Evolutionary conservation across 495 filamentous ascomycete genomes (phyloP), one percentile per base, ranked within the genome.

Genomic region (Hyaloscypha variabilis): DNA sequence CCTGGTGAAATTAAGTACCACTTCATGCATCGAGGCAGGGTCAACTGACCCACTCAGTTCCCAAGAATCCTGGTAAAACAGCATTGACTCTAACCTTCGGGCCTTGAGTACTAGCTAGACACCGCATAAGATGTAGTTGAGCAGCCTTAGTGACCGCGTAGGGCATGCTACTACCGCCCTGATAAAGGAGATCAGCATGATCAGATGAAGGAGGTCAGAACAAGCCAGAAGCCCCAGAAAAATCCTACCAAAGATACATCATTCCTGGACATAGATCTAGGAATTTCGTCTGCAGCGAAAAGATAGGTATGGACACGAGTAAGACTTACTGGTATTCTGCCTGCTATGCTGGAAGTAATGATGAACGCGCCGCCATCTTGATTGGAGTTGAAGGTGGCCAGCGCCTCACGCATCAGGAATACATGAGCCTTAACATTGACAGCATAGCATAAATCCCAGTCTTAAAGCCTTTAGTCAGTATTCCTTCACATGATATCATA

Each of bases 401-500:
- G 67, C 26, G 88, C 89, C 31, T 79, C 83, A 61, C 85, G 84
- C 70, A 91, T 79, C 19, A 91, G 81, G 54, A 86, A 80, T 54
- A 88, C 64, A 51, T 87, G 83, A 21, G 83, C 85, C 75, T 91
- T 91, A 66, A 90, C 87, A 69, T 93, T 91, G 62, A 87, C 79
- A 8, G 83, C 78, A 82, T 83, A 92, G 75, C 87, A 90, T 82
- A 83, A 88, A 67, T 91, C 89, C 89, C 90, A 93, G 31, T 92
- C 90, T n/a, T n/a, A n/a, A n/a, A n/a, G n/a, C n/a, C n/a, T n/a
- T n/a, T n/a, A n/a, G n/a, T n/a, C n/a, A n/a, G n/a, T n/a, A n/a
- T n/a, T n/a, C n/a, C n/a, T n/a, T n/a, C n/a, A n/a, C n/a, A n/a
- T n/a, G n/a, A n/a, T n/a, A n/a, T n/a, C n/a, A n/a, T n/a, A n/a